phyloP scores from a whole-genome alignment of 1,284 basidiomycete genomes.

The Heterobasidion parviporum region DNA sequence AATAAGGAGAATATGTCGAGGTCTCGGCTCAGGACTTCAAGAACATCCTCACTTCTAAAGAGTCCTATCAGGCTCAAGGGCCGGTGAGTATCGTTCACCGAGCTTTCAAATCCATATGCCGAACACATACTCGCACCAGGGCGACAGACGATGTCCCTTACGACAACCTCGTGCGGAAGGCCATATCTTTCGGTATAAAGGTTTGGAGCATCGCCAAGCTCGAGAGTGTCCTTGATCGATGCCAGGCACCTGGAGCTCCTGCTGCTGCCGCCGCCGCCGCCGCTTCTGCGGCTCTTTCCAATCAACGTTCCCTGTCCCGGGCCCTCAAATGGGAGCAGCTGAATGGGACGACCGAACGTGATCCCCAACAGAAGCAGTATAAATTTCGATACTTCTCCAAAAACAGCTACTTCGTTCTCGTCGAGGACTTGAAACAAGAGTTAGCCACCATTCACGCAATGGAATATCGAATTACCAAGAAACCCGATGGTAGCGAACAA shows the following conservation, averaged over 20 bases:
- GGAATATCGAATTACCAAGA: slow-evolving; percentile 50
- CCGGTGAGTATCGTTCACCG: slow-evolving; percentile 32
- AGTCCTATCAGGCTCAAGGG: slow-evolving; percentile 60
- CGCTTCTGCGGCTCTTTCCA: slow-evolving; percentile 3
- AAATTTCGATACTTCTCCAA: slow-evolving; percentile 88
- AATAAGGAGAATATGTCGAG: slow-evolving; percentile 59
- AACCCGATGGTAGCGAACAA: slow-evolving; percentile 38
- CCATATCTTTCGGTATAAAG: slow-evolving; percentile 75
- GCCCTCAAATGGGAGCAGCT: slow-evolving; percentile 85
- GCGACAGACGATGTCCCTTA: slow-evolving; percentile 13
- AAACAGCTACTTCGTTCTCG: slow-evolving; percentile 73
- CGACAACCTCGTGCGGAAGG: slow-evolving; percentile 62
- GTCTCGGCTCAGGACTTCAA: slow-evolving; percentile 8
- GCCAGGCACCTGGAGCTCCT: slow-evolving; percentile 29
- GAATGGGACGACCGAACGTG: slow-evolving; percentile 87
- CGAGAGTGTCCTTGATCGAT: slow-evolving; percentile 64
- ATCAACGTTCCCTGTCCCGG: slow-evolving; percentile 39
- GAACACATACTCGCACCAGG: slow-evolving; percentile 4
- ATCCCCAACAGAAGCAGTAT: slow-evolving; percentile 79
- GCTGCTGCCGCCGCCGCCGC: slow-evolving; percentile 20
- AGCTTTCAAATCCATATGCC: background rate
- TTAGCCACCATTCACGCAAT: slow-evolving; percentile 61
- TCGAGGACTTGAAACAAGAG: slow-evolving; percentile 86
- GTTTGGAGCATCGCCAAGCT: slow-evolving; percentile 80
- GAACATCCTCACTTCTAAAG: slow-evolving; percentile 28